phyloP scores from a whole-genome alignment of 192 early-diverging fungal genomes.

The Helicostylum pulchrum region DNA sequence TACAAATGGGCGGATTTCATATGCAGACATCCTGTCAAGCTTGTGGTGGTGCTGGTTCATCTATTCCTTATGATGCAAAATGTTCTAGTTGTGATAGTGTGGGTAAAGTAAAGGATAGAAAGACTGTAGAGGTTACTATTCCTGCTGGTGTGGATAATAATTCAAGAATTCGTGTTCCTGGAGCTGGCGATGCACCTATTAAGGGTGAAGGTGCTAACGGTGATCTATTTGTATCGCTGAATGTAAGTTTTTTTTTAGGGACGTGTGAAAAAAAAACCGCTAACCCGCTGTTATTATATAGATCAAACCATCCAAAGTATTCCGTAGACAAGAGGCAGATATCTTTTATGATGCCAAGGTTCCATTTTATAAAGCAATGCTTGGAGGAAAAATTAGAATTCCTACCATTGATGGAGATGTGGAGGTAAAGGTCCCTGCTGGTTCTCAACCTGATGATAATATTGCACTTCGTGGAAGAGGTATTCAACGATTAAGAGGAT shows the following conservation, averaged over 20 bases:
- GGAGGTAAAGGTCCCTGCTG: constrained; percentile 81
- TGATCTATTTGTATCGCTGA: constrained; percentile 80
- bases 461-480: constrained; percentile 78
- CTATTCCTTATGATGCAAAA: constrained; percentile 59
- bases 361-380: constrained; percentile 81
- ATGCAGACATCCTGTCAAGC: constrained; percentile 79
- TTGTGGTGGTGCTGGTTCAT: constrained; percentile 82
- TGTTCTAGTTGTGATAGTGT: constrained; percentile 80
- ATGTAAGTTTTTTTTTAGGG: constrained; percentile 40
- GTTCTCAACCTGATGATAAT: constrained; percentile 85
- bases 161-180: constrained; percentile 70
- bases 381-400: constrained; percentile 84
- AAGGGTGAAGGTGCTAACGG: constrained; percentile 70
- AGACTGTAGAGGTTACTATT: constrained; percentile 70
- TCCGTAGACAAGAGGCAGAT: constrained; percentile 80
- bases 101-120: constrained; percentile 71
- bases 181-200: constrained; percentile 80
- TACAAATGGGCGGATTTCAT: constrained; percentile 85
- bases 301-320: constrained; percentile 61
- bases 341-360: constrained; percentile 71
- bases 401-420: constrained; percentile 98
- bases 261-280: neutral
- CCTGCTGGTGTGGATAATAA: constrained; percentile 87
- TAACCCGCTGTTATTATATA: constrained; percentile 4
- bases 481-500: constrained; percentile 54